Evolutionary conservation across 495 filamentous ascomycete genomes (phyloP).

Genomic region (Penicillium lagena): DNA sequence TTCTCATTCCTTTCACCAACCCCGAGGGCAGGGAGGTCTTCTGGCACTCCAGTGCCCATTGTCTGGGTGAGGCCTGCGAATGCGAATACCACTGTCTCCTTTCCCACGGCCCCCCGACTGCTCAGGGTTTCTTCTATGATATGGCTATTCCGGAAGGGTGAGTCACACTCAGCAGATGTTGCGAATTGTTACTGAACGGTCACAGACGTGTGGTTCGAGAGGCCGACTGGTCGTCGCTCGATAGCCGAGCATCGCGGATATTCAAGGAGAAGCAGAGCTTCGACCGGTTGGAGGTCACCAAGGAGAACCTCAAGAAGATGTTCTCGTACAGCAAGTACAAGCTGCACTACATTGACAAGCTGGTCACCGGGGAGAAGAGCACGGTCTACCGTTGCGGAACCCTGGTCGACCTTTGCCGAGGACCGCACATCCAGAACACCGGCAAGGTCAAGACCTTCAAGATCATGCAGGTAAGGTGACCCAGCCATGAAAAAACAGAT

Average conservation of each 20-base stretch:
- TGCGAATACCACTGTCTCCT: conserved; percentile 83
- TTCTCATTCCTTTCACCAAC: conserved; percentile 76
- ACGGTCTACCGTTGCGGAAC: conserved; percentile 89
- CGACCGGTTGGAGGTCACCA: conserved; percentile 80
- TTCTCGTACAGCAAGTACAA: conserved; percentile 96
- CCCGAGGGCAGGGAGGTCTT: conserved; percentile 80
- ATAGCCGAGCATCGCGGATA: conserved; percentile 64
- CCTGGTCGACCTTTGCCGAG: conserved; percentile 74
- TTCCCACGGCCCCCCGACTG: conserved; percentile 86
- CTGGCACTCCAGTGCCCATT: conserved; percentile 90
- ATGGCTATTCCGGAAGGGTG: conserved; percentile 76
- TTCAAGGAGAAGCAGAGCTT: conserved; percentile 97
- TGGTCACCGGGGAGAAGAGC: conserved; percentile 83
- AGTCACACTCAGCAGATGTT: conserved; percentile 1
- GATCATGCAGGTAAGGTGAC: conserved; percentile 63
- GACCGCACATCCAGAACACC: conserved; percentile 85
- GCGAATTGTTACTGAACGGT: no score
- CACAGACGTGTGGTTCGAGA: conserved; percentile 57
- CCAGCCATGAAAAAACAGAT: no score
- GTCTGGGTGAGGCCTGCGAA: conserved; percentile 90
- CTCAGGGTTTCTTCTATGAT: conserved; percentile 97
- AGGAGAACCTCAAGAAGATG: conserved; percentile 90
- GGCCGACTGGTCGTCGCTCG: conserved; percentile 73
- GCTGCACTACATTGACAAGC: conserved; percentile 89
- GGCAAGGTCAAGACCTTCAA: conserved; percentile 88